Conservation (phyloP, 495 filamentous ascomycete species). For the Neurospora cerealis region DNA sequence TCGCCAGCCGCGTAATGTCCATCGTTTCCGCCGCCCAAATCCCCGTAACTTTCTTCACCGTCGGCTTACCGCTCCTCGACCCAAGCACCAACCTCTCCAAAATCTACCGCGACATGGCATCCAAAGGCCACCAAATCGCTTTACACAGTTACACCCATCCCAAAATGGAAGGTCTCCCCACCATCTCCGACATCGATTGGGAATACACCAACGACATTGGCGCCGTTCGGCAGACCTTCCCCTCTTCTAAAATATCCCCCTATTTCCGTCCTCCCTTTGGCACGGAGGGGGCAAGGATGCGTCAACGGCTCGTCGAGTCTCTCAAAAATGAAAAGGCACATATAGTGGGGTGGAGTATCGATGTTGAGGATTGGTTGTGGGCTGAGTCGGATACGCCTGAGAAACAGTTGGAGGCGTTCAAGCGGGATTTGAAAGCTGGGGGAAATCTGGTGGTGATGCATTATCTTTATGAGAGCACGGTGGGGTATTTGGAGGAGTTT, state of each 20-base stretch:
- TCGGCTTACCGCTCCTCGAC: conserved; percentile 56
- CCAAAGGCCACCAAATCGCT: conserved; percentile 62
- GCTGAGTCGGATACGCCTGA: conserved; percentile 53
- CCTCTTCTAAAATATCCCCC: conserved; percentile 16
- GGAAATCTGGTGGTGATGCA: conserved; percentile 72
- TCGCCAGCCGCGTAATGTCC: conserved; percentile 56
- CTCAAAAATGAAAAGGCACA: conserved; percentile 35
- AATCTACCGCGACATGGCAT: conserved; percentile 55
- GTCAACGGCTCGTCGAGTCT: conserved; percentile 48
- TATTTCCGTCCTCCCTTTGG: conserved; percentile 77
- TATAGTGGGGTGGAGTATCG: conserved; percentile 66
- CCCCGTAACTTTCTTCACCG: conserved; percentile 70
- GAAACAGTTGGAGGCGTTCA: conserved; percentile 67
- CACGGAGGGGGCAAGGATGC: conserved; percentile 61
- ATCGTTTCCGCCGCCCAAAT: conserved; percentile 54
- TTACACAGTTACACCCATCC: conserved; percentile 68
- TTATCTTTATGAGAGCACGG: conserved; percentile 60
- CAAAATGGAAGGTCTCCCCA: conserved; percentile 56
- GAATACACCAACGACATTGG: conserved; percentile 56
- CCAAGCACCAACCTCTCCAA: conserved; percentile 47
- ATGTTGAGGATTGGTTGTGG: conserved; percentile 75
- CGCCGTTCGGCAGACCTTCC: conserved; percentile 43
- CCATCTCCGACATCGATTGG: conserved; percentile 53
- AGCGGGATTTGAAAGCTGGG: conserved; percentile 51
- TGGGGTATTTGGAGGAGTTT: conserved; percentile 56